Base-by-base conservation (phyloP, 352 stramenopile species). In the Phytophthora melonis region DNA sequence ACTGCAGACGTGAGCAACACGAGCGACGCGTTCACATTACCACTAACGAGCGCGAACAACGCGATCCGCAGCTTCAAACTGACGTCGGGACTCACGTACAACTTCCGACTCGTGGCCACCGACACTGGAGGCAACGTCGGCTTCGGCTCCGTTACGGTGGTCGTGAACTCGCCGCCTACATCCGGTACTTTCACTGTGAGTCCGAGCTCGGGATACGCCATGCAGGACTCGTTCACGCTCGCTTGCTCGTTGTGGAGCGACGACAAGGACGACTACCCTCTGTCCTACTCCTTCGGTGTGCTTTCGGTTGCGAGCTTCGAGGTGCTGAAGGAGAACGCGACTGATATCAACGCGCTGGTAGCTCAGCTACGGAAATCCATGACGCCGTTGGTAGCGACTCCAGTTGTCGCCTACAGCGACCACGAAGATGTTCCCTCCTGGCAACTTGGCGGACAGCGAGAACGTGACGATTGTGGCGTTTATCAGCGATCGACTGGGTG, bases 231-330 rank as follows among this genome's bases (percentile, higher is more conserved):
- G 4, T 93, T 95, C 54, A 72, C 66, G 0, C 67, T 95, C 3
- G 68, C 63, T 0, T 93, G 88, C 18, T 53, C 66, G 4, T 57
- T 89, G 25, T 95, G 88, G 88, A 91, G 80, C 1, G 88, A 95
- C 54, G 82, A 90, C 18, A 39, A 55, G 1, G 72, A 80, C 3
- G 84, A 93, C 47, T 68, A 92, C 27, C 86, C 88, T 19, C 63
- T 95, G 13, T 80, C 55, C 14, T 95, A 95, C 60, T 66, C 79
- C 9, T 95, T 93, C 53, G 80, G 83, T 1, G 76, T 86, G n/a
- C 41, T 93, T 11, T 43, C 80, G 4, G 77, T 77, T 0, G n/a
- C 58, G 1, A 27, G 49, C 5, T 90, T 91, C 19, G 55, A 79
- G 0, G 52, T 25, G 5, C 5, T 78, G 4, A 45, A 58, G 25